Conservation (phyloP, 2,329 filamentous ascomycete genomes). For the Fusarium palustre region DNA sequence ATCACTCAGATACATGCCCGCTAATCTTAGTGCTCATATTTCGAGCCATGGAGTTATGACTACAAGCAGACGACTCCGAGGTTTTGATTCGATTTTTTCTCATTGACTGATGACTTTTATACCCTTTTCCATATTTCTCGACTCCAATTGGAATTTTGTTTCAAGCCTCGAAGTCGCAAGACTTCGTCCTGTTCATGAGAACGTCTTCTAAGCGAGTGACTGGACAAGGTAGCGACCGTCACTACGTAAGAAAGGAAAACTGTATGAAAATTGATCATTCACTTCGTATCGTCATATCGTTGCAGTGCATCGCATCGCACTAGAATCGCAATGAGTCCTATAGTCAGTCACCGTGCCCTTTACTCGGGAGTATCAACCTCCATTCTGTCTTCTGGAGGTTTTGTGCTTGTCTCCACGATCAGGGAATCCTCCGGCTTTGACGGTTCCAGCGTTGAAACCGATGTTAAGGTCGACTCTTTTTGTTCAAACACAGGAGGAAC, state of each 20-base stretch:
- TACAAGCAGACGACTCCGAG: neutral
- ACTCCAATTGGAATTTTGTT: slow-evolving; percentile 17
- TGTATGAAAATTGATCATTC: slow-evolving; percentile 44
- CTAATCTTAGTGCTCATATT: neutral
- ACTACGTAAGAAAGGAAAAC: slow-evolving; percentile 37
- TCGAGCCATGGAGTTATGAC: neutral
- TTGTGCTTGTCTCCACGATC: slow-evolving; percentile 43
- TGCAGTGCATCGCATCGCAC: slow-evolving; percentile 34
- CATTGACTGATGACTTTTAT: slow-evolving; percentile 23
- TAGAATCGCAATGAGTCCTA: slow-evolving; percentile 34
- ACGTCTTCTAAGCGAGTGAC: slow-evolving; percentile 41
- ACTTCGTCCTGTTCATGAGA: slow-evolving; percentile 30
- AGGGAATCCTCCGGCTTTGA: slow-evolving; percentile 44
- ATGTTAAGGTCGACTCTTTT: slow-evolving; percentile 46
- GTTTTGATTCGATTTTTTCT: slow-evolving; percentile 5
- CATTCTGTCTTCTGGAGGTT: slow-evolving; percentile 45
- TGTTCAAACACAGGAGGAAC: slow-evolving; percentile 35
- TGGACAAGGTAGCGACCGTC: slow-evolving; percentile 35
- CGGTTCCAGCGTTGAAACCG: slow-evolving; percentile 35
- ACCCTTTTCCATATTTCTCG: slow-evolving; percentile 22
- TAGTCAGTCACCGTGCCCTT: slow-evolving; percentile 19
- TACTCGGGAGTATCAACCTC: slow-evolving; percentile 44
- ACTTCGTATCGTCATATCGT: slow-evolving; percentile 47
- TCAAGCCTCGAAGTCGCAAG: slow-evolving; percentile 25
- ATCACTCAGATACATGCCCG: neutral